These are phyloP conservation scores for Aplosporella prunicola DNA, from an alignment of 2,329 filamentous ascomycete genomes.

Conservation along the genomic window DNA sequence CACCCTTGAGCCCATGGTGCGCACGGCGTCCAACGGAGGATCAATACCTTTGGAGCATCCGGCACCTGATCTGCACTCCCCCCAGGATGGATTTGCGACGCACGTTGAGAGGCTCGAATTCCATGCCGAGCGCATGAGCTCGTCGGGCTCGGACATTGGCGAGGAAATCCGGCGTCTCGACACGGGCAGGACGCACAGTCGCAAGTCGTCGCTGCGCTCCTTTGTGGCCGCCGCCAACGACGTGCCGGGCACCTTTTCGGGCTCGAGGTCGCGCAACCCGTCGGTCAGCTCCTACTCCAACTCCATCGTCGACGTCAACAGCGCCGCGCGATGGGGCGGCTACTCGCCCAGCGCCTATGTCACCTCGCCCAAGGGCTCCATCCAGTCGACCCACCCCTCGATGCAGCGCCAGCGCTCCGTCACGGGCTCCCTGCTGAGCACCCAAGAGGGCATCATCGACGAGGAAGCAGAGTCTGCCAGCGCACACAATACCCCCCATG, in stretches of 20 bases:
- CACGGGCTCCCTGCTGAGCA: slow-evolving; percentile 32
- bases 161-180: slow-evolving; percentile 67
- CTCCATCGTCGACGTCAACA: slow-evolving; percentile 64
- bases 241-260: slow-evolving; percentile 8
- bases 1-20: slow-evolving; percentile 10
- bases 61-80: slow-evolving; percentile 51
- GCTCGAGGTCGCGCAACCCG: slow-evolving; percentile 29
- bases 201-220: slow-evolving; percentile 44
- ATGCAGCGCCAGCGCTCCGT: slow-evolving; percentile 29
- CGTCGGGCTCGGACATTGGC: slow-evolving; percentile 63
- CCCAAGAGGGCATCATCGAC: slow-evolving; percentile 20
- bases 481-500: slow-evolving; percentile 5
- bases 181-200: slow-evolving; percentile 60
- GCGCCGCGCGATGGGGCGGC: slow-evolving; percentile 55
- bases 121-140: slow-evolving; percentile 63
- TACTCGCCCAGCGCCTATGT: slow-evolving; percentile 61
- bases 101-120: slow-evolving; percentile 69
- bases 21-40: slow-evolving; percentile 12
- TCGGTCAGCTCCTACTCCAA: slow-evolving; percentile 36
- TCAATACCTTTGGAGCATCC: slow-evolving; percentile 42
- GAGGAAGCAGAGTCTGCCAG: slow-evolving; percentile 13
- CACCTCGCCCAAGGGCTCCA: slow-evolving; percentile 56
- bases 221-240: not conserved
- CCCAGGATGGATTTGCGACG: slow-evolving; percentile 52
- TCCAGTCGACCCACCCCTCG: slow-evolving; percentile 37